phyloP scores from a whole-genome alignment of 2,329 filamentous ascomycete genomes.

The Scedosporium apiospermum region DNA sequence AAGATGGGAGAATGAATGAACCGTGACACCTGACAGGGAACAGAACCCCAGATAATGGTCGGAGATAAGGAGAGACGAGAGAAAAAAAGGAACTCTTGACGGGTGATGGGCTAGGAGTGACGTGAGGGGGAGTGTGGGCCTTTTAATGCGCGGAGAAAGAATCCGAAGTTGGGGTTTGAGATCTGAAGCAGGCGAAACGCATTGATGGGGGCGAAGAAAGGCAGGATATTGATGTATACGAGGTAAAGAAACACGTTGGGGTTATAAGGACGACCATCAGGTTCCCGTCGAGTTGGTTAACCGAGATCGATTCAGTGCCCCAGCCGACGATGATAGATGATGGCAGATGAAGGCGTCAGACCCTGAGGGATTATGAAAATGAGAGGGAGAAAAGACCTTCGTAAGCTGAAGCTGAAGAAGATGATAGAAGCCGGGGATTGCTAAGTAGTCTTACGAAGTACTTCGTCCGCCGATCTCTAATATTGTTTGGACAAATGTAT shows the following conservation, averaged over 20 bases:
- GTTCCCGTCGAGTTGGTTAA: not conserved
- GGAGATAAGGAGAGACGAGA: not conserved
- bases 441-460: no score
- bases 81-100: not conserved
- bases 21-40: no score
- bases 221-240: not conserved
- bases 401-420: no score
- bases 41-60: not conserved
- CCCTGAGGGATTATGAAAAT: not conserved
- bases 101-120: not conserved
- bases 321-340: not conserved
- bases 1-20: no score
- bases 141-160: not conserved
- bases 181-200: not conserved
- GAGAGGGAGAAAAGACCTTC: no score
- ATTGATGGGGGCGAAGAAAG: not conserved
- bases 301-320: not conserved
- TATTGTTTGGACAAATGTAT: no score
- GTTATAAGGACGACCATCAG: not conserved
- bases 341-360: not conserved
- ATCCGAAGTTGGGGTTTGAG: not conserved
- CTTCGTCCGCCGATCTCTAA: no score
- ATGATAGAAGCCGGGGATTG: no score
- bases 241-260: not conserved
- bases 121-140: not conserved